A percentile compares a stretch with the other conserved stretches of the same genome.
Evolutionary conservation across 352 stramenopile species (phyloP).

Genomic region (Globisporangium carolinianum): DNA sequence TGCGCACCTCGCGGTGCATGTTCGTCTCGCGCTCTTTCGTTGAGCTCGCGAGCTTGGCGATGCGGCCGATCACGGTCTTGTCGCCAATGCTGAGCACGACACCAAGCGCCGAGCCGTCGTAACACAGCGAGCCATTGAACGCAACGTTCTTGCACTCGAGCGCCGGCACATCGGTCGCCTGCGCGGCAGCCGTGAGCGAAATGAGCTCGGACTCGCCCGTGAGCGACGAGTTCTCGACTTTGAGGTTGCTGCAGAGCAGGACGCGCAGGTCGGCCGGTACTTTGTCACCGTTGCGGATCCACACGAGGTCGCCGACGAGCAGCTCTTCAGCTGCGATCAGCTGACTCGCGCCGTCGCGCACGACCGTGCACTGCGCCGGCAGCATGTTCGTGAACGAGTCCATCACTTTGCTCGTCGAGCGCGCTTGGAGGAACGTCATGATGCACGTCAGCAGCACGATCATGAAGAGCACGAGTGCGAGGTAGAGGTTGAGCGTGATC

Average conservation of each 20-base stretch:
- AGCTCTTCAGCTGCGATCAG: slow-evolving; percentile 39
- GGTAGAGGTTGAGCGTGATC: slow-evolving; percentile 29
- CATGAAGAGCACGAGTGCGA: slow-evolving; percentile 30
- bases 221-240: slow-evolving; percentile 62
- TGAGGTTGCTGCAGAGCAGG: slow-evolving; percentile 37
- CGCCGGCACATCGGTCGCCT: slow-evolving; percentile 17
- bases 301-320: slow-evolving; percentile 43
- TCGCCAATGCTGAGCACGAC: slow-evolving; percentile 38
- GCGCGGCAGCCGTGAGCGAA: slow-evolving; percentile 16
- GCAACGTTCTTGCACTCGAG: slow-evolving; percentile 42
- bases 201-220: slow-evolving; percentile 51
- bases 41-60: slow-evolving; percentile 36
- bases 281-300: slow-evolving; percentile 42
- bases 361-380: slow-evolving; percentile 25
- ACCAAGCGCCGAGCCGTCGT: slow-evolving; percentile 32
- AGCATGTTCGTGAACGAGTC: slow-evolving; percentile 52
- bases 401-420: slow-evolving; percentile 36
- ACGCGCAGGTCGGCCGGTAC: slow-evolving; percentile 45
- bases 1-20: slow-evolving; percentile 38
- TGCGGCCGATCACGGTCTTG: slow-evolving; percentile 46
- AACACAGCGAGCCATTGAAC: slow-evolving; percentile 43
- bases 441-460: slow-evolving; percentile 34
- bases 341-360: slow-evolving; percentile 35
- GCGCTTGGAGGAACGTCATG: slow-evolving; percentile 32
- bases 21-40: slow-evolving; percentile 25